phyloP scores from a whole-genome alignment of 768 basidiomycete species.

The Boletus reticuloceps region DNA sequence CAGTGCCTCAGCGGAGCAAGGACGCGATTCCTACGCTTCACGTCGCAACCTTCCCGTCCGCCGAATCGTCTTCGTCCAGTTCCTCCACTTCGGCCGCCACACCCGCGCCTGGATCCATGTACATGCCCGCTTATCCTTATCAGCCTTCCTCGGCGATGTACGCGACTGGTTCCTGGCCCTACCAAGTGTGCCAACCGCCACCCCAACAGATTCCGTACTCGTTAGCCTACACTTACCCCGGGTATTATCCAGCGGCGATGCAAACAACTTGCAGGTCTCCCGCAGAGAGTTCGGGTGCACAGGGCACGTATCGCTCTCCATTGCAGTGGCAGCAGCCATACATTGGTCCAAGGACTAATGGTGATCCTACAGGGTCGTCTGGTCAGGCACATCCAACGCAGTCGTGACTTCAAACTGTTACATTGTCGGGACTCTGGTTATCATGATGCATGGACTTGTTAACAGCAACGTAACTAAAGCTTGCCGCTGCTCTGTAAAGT shows the following conservation, averaged over 20 bases:
- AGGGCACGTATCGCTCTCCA: slow-evolving; percentile 23
- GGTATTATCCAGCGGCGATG: slow-evolving; percentile 23
- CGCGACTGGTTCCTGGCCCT: slow-evolving; percentile 33
- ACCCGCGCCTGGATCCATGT: slow-evolving; percentile 18
- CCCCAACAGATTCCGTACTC: slow-evolving; percentile 22
- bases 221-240: slow-evolving; percentile 15
- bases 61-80: slow-evolving; percentile 17
- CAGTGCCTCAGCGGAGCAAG: slow-evolving; percentile 13
- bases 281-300: slow-evolving; percentile 16
- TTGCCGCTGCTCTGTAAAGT: slow-evolving; percentile 18
- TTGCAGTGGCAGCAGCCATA: slow-evolving; percentile 39
- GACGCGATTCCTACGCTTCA: slow-evolving; percentile 19
- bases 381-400: slow-evolving; percentile 12
- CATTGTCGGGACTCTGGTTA: background rate
- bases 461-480: slow-evolving; percentile 3
- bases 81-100: slow-evolving; percentile 18
- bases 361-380: slow-evolving; percentile 30
- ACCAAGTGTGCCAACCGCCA: slow-evolving; percentile 22
- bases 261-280: slow-evolving; percentile 12
- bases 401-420: background rate
- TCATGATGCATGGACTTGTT: slow-evolving; percentile 2
- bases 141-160: slow-evolving; percentile 18
- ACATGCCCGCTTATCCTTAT: slow-evolving; percentile 21
- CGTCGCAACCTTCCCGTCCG: slow-evolving; percentile 23
- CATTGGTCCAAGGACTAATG: slow-evolving; percentile 36